These are phyloP conservation scores for Chlamydomonas sp. DNA, from an alignment of 139 green algal genomes.

Conservation along the genomic window DNA sequence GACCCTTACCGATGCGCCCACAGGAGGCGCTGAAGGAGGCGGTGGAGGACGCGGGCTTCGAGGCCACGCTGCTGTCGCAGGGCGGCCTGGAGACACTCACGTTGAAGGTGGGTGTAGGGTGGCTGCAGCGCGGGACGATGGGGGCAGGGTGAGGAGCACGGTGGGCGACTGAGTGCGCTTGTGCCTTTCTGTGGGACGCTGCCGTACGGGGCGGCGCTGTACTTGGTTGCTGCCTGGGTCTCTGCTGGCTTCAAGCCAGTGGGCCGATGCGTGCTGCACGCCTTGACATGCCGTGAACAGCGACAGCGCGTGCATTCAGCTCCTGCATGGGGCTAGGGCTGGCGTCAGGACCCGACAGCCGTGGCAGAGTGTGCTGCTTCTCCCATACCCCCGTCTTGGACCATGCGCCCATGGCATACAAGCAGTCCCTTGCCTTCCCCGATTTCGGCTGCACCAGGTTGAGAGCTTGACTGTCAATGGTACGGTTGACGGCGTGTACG, in stretches of 20 bases:
- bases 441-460: constrained; percentile 41
- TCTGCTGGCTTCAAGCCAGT: no score
- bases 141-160: background rate
- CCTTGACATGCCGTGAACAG: no score
- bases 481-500: no score
- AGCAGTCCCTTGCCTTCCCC: background rate
- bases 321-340: no score
- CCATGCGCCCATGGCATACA: background rate
- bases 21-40: constrained; percentile 61
- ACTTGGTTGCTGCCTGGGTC: no score
- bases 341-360: background rate
- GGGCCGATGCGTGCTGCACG: no score
- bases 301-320: no score
- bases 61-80: constrained; percentile 56
- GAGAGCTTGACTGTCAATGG: constrained; percentile 71
- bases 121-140: background rate
- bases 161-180: no score
- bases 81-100: constrained; percentile 13
- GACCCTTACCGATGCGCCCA: background rate
- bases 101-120: constrained; percentile 9
- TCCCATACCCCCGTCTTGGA: background rate
- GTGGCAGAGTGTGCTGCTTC: background rate
- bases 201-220: no score
- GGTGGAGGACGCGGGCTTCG: constrained; percentile 87
- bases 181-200: no score